phyloP scores from a whole-genome alignment of 768 basidiomycete genomes.

The Amanita inopinata region DNA sequence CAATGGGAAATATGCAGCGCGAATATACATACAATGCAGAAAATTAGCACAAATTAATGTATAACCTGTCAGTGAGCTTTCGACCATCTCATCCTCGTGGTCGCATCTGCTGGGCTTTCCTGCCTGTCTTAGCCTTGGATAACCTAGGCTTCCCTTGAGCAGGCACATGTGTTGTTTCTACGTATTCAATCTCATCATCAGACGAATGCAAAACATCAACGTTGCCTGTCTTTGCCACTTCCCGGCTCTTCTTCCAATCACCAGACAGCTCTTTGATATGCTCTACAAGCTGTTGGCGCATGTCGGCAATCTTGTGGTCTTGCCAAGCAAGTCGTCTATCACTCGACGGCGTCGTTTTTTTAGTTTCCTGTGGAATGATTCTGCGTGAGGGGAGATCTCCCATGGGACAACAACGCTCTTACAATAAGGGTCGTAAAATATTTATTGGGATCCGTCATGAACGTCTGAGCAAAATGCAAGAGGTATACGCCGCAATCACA shows the following conservation, averaged over 20 bases:
- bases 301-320: conserved; percentile 31
- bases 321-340: conserved; percentile 45
- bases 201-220: conserved; percentile 22
- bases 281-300: conserved; percentile 34
- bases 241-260: conserved; percentile 41
- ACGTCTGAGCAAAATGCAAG: conserved; percentile 74
- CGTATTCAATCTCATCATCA: conserved; percentile 35
- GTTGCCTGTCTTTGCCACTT: conserved; percentile 26
- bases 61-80: not conserved
- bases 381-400: not conserved
- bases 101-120: conserved; percentile 19
- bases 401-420: conserved; percentile 12
- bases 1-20: not conserved
- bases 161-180: conserved; percentile 21
- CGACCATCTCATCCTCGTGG: conserved; percentile 20
- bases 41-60: conserved; percentile 6
- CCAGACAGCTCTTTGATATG: conserved; percentile 40
- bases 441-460: conserved; percentile 52
- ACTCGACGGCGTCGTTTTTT: conserved; percentile 22
- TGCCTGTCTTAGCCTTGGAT: conserved; percentile 11
- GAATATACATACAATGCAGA: not conserved
- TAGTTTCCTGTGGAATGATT: conserved; percentile 13
- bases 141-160: conserved; percentile 8
- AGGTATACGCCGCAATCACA: conserved; percentile 93
- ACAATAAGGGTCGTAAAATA: conserved; percentile 44